phyloP scores from a whole-genome alignment of 2,329 filamentous ascomycete genomes.

The Apiospora arundinis region DNA sequence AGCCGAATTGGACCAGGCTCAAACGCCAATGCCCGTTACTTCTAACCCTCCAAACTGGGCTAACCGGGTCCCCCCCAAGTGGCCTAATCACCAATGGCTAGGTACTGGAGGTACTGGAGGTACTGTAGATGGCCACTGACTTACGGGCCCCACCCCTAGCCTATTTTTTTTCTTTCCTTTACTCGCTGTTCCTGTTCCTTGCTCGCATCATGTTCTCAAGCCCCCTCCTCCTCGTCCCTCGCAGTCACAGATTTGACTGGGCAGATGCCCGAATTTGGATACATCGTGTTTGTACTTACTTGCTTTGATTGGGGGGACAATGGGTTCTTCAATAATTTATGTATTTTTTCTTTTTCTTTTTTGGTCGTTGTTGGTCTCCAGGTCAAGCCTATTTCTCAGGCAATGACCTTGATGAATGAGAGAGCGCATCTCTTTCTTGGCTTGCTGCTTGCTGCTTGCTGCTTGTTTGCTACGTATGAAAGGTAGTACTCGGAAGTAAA shows the following conservation, averaged over 20 bases:
- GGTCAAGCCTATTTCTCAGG: too few species aligned
- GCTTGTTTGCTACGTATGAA: background rate
- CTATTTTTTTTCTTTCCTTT: background rate
- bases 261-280: background rate
- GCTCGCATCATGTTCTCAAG: conserved; percentile 17
- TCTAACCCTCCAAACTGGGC: conserved; percentile 18
- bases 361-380: too few species aligned
- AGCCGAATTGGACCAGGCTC: conserved; percentile 16
- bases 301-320: too few species aligned
- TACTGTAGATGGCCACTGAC: conserved; percentile 7
- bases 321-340: too few species aligned
- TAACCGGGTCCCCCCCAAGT: conserved; percentile 9
- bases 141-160: conserved; percentile 10
- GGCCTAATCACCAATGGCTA: background rate
- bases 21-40: conserved; percentile 19
- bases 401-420: background rate
- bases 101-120: too few species aligned
- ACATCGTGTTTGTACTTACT: background rate
- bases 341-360: too few species aligned
- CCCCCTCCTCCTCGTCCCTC: background rate
- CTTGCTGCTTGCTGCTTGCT: background rate
- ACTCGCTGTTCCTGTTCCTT: conserved; percentile 2
- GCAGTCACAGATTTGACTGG: conserved; percentile 3
- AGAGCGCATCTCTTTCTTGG: background rate
- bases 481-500: conserved; percentile 6